phyloP scores from a whole-genome alignment of 441 rosid species.

The Arabidopsis hybrid region DNA sequence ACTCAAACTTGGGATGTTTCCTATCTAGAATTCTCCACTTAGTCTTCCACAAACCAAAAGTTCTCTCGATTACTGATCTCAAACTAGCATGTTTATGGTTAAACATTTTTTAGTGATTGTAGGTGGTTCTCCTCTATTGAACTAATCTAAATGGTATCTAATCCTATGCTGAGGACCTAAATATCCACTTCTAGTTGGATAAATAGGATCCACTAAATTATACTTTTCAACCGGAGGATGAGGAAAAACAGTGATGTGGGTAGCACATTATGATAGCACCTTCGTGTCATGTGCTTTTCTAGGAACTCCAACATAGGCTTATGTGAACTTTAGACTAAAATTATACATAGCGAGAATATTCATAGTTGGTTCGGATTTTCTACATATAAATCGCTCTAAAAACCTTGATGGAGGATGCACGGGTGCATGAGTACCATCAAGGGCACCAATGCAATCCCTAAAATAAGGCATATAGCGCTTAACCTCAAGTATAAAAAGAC shows the following conservation, averaged over 20 bases:
- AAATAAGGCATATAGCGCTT: too few relatives aligned
- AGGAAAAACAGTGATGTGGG: not conserved
- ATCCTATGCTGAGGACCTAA: not conserved
- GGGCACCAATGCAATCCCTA: too few relatives aligned
- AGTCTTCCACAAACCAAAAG: too few relatives aligned
- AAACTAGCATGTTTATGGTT: not conserved
- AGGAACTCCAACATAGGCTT: too few relatives aligned
- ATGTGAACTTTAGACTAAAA: too few relatives aligned
- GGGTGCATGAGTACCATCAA: too few relatives aligned
- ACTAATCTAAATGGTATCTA: not conserved
- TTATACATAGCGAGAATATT: too few relatives aligned
- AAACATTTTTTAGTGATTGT: not conserved
- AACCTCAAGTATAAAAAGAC: not conserved
- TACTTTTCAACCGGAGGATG: not conserved
- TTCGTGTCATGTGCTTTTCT: conserved; percentile 6
- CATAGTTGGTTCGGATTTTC: too few relatives aligned
- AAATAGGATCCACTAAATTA: not conserved
- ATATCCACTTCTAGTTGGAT: not conserved
- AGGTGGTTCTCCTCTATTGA: not conserved
- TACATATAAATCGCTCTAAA: too few relatives aligned
- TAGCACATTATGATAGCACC: not conserved
- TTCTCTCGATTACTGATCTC: not conserved
- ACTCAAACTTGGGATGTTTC: too few relatives aligned
- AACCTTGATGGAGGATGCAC: too few relatives aligned
- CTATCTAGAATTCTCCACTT: too few relatives aligned